These are phyloP conservation scores for Suhomyces bokatorum DNA, from an alignment of 1,139 yeast genomes.

Conservation along the genomic window DNA sequence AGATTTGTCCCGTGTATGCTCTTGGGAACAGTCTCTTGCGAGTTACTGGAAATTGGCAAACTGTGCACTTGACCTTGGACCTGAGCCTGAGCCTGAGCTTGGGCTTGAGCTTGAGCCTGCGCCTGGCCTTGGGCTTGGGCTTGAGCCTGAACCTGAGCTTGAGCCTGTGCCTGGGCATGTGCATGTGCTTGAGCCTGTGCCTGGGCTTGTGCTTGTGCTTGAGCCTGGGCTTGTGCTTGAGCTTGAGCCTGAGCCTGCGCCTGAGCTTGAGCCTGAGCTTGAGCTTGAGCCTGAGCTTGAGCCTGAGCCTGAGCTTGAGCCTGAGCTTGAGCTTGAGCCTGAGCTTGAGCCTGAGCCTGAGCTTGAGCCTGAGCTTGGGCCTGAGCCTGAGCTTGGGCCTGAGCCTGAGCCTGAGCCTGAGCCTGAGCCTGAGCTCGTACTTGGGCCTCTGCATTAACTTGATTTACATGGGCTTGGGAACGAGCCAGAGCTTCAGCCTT, in stretches of 20 bases:
- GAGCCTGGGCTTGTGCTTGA: neutral
- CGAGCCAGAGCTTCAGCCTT: constrained; percentile 5
- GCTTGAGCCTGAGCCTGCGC: neutral
- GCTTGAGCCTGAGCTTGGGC: neutral
- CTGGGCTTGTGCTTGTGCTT: neutral
- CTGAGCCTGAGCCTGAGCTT: too few relatives aligned
- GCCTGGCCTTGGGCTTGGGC: too few relatives aligned
- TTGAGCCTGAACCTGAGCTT: neutral
- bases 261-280: too few relatives aligned
- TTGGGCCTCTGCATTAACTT: constrained; percentile 5
- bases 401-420: constrained; percentile 5
- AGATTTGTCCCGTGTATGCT: neutral
- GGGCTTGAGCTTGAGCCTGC: too few relatives aligned
- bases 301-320: neutral
- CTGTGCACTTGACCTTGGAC: too few relatives aligned
- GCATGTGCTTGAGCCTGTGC: neutral
- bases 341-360: neutral
- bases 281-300: neutral
- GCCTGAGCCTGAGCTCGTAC: constrained; percentile 7
- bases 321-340: neutral
- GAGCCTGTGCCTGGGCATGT: neutral
- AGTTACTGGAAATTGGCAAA: neutral
- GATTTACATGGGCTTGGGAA: constrained; percentile 8
- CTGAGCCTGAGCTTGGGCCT: neutral
- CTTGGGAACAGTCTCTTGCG: neutral